These are phyloP conservation scores for Rhizomucor miehei DNA, from an alignment of 371 early-diverging fungal species.

Conservation along the genomic window DNA sequence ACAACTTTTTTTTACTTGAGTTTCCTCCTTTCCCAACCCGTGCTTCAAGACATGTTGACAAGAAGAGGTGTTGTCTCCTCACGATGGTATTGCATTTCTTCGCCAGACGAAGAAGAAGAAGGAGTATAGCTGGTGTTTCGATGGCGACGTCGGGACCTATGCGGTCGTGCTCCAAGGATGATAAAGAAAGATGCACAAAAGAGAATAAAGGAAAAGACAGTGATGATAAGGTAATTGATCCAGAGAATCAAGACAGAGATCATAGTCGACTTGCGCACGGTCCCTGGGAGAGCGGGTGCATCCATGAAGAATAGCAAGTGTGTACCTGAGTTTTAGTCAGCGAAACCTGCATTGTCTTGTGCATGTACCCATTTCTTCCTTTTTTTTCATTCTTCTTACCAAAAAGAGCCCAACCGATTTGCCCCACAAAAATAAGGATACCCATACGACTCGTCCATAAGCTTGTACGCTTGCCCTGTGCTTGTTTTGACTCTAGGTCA, in stretches of 20 bases:
- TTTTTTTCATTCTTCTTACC: constrained; percentile 16
- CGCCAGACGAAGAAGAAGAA: constrained; percentile 6
- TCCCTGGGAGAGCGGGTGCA: constrained; percentile 8
- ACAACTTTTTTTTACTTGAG: no score
- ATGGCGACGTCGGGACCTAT: constrained; percentile 1
- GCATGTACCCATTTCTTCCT: background rate
- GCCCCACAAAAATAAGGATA: constrained; percentile 24
- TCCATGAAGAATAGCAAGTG: constrained; percentile 18
- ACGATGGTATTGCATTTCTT: constrained; percentile 16
- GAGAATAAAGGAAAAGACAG: constrained; percentile 26
- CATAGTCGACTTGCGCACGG: constrained; percentile 13
- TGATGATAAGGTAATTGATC: constrained; percentile 27
- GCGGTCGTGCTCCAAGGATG: constrained; percentile 19
- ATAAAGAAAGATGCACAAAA: constrained; percentile 34
- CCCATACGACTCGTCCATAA: constrained; percentile 26
- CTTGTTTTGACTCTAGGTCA: background rate
- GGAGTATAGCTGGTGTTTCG: background rate
- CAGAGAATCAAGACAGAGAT: constrained; percentile 24
- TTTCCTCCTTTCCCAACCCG: no score
- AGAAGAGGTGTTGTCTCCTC: constrained; percentile 23
- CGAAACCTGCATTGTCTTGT: constrained; percentile 1
- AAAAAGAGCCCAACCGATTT: constrained; percentile 28
- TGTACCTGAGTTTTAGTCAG: constrained; percentile 11
- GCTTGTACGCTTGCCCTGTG: constrained; percentile 10
- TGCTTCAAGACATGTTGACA: constrained; percentile 1